Base-by-base conservation (phyloP, 2,329 filamentous ascomycete species). In the Talaromyces sp. region DNA sequence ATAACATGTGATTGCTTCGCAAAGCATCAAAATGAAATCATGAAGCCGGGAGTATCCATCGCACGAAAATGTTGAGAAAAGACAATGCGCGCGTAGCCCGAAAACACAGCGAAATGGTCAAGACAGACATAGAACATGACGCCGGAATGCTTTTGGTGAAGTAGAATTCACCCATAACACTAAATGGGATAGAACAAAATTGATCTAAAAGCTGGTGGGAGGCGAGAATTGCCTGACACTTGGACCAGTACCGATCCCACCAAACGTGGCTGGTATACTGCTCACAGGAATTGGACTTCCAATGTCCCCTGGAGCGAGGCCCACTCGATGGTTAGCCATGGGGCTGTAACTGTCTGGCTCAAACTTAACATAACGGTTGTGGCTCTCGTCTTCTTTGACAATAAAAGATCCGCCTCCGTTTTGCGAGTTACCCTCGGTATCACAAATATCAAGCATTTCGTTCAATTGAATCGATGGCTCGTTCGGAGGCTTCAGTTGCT, bases 331-430 rank as follows among this genome's bases (percentile, higher is more conserved):
- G 63, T 74, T 62, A 72, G 77, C 73, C 12, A 75, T 69, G 21
- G 76, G 74, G 62, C 76, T 78, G 61, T 74, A 77, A 58, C 72
- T 75, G 66, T 84, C 82, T 14, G 83, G 79, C 59, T 88, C 80
- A 62, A 80, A 80, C 63, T 75, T 80, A 68, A 81, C 74, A 43
- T 74, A 74, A 52, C 72, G 70, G 29, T 72, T 73, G 29, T 68
- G 66, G 31, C 59, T 38, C 19, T 74, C 78, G 54, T 85, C 83
- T 43, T 82, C 80, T 62, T 82, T 83, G 64, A 89, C 81, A 35
- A 89, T 86, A 69, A 99, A 95, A 27, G 84, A 88, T n/a, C 94
- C 94, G 51, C 93, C 93, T 52, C 94, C 94, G 68, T 97, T 97
- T 61, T 88, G 85, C 2, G 79, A 72, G 68, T 89, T 95, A 60